phyloP scores from a whole-genome alignment of 2,329 filamentous ascomycete genomes.

The Fusarium hainanense region DNA sequence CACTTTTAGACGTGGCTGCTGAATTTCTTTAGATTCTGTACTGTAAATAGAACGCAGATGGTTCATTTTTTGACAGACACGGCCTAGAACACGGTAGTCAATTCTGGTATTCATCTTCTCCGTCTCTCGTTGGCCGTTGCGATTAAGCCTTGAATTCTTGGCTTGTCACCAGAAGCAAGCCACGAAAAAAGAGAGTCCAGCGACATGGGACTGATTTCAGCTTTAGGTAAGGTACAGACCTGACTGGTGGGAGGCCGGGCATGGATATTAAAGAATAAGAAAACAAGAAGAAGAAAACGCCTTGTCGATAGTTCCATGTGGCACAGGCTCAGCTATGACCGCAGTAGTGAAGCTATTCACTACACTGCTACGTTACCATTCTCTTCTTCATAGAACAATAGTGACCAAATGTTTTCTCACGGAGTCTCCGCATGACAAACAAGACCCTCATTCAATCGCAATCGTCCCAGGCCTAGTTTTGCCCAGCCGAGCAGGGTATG shows the following conservation, averaged over 20 bases:
- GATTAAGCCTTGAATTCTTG: constrained; percentile 24
- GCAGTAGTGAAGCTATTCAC: neutral
- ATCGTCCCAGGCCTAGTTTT: constrained; percentile 4
- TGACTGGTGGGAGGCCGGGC: neutral
- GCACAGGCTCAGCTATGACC: neutral
- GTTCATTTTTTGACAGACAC: neutral
- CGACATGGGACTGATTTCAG: constrained; percentile 7
- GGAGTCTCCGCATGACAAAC: constrained; percentile 13
- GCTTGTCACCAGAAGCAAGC: constrained; percentile 9
- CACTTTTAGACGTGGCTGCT: neutral
- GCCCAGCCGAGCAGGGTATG: neutral
- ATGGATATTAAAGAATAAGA: neutral
- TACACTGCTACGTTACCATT: neutral
- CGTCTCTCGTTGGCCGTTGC: constrained; percentile 12
- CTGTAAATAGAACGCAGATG: neutral
- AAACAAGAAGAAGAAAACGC: constrained; percentile 5
- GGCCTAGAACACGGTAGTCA: constrained; percentile 4
- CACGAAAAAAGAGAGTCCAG: neutral
- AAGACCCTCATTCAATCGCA: neutral
- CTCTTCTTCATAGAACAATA: neutral
- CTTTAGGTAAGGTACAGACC: neutral
- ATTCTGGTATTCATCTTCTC: constrained; percentile 5
- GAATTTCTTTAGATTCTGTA: neutral
- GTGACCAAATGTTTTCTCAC: neutral
- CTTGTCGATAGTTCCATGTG: neutral